Conservation (phyloP, 441 rosid genomes). For the Gossypium davidsonii region DNA sequence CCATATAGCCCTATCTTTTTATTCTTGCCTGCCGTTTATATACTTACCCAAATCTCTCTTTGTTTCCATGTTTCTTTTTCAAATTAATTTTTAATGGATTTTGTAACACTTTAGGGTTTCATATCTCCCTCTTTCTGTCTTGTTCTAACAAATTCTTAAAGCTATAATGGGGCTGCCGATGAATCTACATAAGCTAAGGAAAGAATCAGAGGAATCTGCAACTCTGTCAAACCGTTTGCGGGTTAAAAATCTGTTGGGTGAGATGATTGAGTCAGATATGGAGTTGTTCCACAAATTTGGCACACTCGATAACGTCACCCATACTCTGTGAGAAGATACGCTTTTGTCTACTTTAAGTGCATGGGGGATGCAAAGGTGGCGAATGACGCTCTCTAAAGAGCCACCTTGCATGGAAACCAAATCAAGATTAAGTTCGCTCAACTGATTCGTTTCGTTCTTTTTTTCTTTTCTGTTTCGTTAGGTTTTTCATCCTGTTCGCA, state of each 20-base stretch:
- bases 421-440: no score
- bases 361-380: no score
- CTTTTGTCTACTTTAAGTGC: no score
- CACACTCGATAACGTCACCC: slow-evolving; percentile 45
- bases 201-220: slow-evolving; percentile 25
- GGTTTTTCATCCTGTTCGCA: no score
- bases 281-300: slow-evolving; percentile 42
- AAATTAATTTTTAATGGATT: background rate
- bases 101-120: background rate
- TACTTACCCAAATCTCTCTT: background rate
- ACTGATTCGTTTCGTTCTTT: no score
- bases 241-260: slow-evolving; percentile 54
- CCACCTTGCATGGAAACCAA: no score
- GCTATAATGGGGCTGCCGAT: slow-evolving; percentile 28
- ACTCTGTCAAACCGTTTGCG: slow-evolving; percentile 61
- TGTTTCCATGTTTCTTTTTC: background rate
- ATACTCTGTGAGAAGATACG: slow-evolving; percentile 19
- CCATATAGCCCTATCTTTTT: no score
- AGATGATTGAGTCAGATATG: slow-evolving; percentile 43
- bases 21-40: background rate
- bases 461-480: no score
- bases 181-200: slow-evolving; percentile 27
- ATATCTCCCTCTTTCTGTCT: background rate
- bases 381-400: no score
- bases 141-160: background rate